Percentiles rank a stretch among this genome's conserved stretches.
Evolutionary conservation across 2,329 filamentous ascomycete species (phyloP).

Genomic region (Davidsoniella virescens): DNA sequence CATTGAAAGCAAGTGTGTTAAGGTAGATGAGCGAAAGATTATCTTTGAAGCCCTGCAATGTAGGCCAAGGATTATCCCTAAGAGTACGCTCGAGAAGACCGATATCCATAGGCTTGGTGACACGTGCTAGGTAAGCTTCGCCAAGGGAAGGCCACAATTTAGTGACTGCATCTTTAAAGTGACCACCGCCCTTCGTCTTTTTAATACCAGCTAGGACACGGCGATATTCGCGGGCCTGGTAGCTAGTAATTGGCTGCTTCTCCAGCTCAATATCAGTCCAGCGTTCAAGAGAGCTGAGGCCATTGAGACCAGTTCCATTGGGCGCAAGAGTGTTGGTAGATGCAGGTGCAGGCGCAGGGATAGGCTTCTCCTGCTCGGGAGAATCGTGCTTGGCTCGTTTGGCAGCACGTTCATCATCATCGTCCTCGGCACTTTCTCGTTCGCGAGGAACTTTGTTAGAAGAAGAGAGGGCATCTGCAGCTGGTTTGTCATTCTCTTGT

Average conservation of each 20-base stretch:
- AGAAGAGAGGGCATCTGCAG: conserved; percentile 28
- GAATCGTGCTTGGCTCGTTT: conserved; percentile 68
- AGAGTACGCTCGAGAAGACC: conserved; percentile 66
- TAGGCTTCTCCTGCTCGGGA: conserved; percentile 23
- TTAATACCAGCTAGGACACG: conserved; percentile 59
- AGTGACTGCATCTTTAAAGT: conserved; percentile 66
- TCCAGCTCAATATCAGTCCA: conserved; percentile 29
- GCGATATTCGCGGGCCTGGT: conserved; percentile 45
- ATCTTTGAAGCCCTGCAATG: conserved; percentile 53
- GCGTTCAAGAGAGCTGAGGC: conserved; percentile 21
- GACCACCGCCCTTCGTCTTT: conserved; percentile 64
- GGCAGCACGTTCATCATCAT: conserved; percentile 46
- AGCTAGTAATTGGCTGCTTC: conserved; percentile 35
- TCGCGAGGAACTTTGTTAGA: conserved; percentile 52
- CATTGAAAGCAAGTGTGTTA: conserved; percentile 75
- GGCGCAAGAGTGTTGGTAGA: conserved; percentile 16
- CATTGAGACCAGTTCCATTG: conserved; percentile 16
- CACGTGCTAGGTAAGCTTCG: conserved; percentile 49
- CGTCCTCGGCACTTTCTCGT: conserved; percentile 55
- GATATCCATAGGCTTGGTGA: conserved; percentile 73
- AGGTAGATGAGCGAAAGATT: conserved; percentile 65
- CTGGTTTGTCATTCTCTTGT: conserved; percentile 13
- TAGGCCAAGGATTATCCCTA: conserved; percentile 49
- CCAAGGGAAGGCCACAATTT: conserved; percentile 60
- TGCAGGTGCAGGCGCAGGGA: conserved; percentile 13